Evolutionary conservation across 192 early-diverging fungal genomes (phyloP), one percentile per base, ranked within the genome.

Genomic region (Lobosporangium transversale): DNA sequence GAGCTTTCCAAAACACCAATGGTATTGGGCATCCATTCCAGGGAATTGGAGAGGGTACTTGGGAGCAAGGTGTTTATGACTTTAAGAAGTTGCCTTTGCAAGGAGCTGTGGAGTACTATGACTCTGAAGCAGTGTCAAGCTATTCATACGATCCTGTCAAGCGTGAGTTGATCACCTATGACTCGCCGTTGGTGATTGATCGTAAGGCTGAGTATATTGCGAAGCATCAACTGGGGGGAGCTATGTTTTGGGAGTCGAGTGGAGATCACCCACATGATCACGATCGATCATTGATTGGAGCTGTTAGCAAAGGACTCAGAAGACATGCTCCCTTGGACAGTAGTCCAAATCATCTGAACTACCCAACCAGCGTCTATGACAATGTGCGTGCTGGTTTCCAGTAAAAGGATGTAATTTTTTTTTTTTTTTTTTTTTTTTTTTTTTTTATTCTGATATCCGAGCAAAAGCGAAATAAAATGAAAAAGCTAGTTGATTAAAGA

Each of bases 31-130:
- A 84, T 30, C 52, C 79, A 26, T 94, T 90, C 53, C 59, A 70
- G 20, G 95, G 96, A 15, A 81, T 91, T n/a, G 89, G 91, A 8
- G 70, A 88, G 47, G 93, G 93, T 27, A 89, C 88, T 6, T 96
- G 95, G 94, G 97, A 99, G 75, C 76, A 89, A 44, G 97, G 97
- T 2, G 87, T 94, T 30, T 92, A 91, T 73, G 97, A 99, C 74
- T 97, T 93, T 81, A 95, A 94, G 79, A 58, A 82, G 15, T 78
- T 99, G 62, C 92, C 91, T 12, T 60, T 75, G 9, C 79, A 86
- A 7, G 87, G 86, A 21, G 89, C 91, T 26, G 58, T 66, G 2
- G 88, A 92, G 49, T 84, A 91, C 58, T 94, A 91, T 89, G 95
- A 98, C 62, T 87, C 86, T 2, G 65, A 85, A 12, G 84, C 89